Percentiles rank a stretch among this genome's conserved stretches.
Evolutionary conservation across 2,329 filamentous ascomycete genomes (phyloP).

Genomic region (Helicocarpus griseus): DNA sequence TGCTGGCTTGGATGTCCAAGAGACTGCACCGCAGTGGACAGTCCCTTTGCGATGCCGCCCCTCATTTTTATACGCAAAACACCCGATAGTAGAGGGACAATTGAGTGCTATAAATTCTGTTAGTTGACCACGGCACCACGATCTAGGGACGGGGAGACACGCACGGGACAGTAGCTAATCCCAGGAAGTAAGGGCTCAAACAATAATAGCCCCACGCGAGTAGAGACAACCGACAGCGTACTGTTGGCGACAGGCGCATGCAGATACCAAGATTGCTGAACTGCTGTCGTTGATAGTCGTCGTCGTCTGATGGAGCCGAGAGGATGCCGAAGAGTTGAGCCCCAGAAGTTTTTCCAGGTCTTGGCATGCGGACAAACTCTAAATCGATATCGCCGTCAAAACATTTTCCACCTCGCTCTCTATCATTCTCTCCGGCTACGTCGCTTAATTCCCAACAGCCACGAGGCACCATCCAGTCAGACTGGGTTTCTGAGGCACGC

Average conservation of each 20-base stretch:
- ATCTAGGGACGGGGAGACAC: neutral
- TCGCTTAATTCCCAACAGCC: slow-evolving; percentile 17
- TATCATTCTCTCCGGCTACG: neutral
- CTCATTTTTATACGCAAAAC: neutral
- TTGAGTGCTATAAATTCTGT: neutral
- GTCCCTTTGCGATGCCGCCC: neutral
- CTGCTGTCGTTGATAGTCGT: neutral
- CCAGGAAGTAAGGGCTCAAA: neutral
- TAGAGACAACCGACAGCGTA: neutral
- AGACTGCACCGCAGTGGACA: slow-evolving; percentile 3
- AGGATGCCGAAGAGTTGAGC: neutral
- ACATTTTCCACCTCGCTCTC: slow-evolving; percentile 5
- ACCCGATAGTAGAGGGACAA: neutral
- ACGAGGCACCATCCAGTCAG: slow-evolving; percentile 13
- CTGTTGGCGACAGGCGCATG: neutral
- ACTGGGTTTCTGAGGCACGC: neutral
- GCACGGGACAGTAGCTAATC: neutral
- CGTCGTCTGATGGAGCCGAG: neutral
- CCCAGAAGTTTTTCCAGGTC: slow-evolving; percentile 18
- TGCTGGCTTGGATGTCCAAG: neutral
- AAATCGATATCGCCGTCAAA: slow-evolving; percentile 9
- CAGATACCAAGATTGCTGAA: neutral
- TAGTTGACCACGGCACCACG: neutral
- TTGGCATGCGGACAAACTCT: slow-evolving; percentile 25
- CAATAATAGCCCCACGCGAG: neutral